Evolutionary conservation across 1,284 basidiomycete genomes (phyloP).

Genomic region (Bjerkandera adusta): DNA sequence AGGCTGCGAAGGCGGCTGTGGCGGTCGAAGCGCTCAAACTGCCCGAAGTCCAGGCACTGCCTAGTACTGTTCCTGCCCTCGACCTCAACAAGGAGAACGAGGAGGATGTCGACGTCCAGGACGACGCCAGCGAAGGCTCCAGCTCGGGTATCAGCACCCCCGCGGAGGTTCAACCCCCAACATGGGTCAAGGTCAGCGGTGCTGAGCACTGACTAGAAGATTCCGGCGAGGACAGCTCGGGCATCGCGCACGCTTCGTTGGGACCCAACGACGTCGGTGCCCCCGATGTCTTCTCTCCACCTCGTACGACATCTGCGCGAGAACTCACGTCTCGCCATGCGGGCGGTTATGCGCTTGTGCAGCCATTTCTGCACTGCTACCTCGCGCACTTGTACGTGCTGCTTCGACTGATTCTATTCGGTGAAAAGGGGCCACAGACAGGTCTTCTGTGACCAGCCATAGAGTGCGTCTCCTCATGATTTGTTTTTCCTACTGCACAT

Average conservation of each 20-base stretch:
- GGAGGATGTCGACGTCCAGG: conserved; percentile 25
- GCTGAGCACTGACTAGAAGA: conserved; percentile 21
- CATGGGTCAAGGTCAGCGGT: conserved; percentile 20
- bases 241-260: conserved; percentile 14
- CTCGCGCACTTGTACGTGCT: conserved; percentile 51
- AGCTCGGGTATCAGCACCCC: conserved; percentile 22
- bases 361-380: conserved; percentile 46
- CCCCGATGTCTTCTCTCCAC: conserved; percentile 3
- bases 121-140: conserved; percentile 19
- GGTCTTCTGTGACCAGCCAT: no score
- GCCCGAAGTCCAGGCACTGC: conserved; percentile 23
- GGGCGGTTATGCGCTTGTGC: conserved; percentile 41
- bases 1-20: conserved; percentile 23
- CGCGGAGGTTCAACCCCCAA: conserved; percentile 23
- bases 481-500: not conserved
- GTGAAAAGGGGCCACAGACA: conserved; percentile 1
- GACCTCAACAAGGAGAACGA: conserved; percentile 26
- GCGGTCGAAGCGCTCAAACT: conserved; percentile 26
- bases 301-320: conserved; percentile 6
- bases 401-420: conserved; percentile 23
- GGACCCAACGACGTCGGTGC: not conserved
- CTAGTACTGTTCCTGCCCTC: no score
- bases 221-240: conserved; percentile 3
- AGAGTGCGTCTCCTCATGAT: not conserved
- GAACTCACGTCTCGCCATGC: conserved; percentile 35